phyloP scores from a whole-genome alignment of 345 rosid genomes.

The Euphorbia tirucalli region DNA sequence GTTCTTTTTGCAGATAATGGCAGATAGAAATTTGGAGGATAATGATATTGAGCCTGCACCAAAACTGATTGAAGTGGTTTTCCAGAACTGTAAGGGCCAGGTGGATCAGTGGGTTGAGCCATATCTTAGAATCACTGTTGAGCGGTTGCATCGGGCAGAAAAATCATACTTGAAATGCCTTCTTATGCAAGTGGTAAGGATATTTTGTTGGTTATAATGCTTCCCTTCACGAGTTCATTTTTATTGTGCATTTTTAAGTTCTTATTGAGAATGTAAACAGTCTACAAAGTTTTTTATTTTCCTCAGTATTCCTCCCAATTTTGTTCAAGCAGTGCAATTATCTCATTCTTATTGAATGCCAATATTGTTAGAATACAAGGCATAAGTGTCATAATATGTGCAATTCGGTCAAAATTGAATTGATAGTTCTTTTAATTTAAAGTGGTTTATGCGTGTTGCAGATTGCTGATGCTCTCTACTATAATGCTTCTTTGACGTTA shows the following conservation, averaged over 20 bases:
- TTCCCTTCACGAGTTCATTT: not conserved
- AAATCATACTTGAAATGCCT: slow-evolving; percentile 85
- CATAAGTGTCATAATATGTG: not conserved
- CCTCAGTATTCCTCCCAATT: not conserved
- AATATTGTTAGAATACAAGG: not conserved
- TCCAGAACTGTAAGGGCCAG: slow-evolving; percentile 96
- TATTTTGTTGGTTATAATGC: not conserved
- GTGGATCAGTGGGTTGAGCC: slow-evolving; percentile 99
- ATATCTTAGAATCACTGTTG: slow-evolving; percentile 77
- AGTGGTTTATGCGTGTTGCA: slow-evolving; percentile 28
- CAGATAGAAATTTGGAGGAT: slow-evolving; percentile 84
- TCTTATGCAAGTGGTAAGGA: slow-evolving; percentile 92
- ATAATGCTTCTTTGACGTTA: slow-evolving; percentile 76
- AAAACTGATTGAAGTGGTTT: slow-evolving; percentile 92
- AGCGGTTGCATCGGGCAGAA: slow-evolving; percentile 74
- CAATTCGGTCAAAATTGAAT: not conserved
- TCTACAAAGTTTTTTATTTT: not conserved
- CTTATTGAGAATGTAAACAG: not conserved
- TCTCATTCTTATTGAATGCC: not conserved
- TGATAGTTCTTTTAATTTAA: not conserved
- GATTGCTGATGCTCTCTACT: slow-evolving; percentile 95
- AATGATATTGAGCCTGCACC: slow-evolving; percentile 93
- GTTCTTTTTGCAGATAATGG: slow-evolving; percentile 57
- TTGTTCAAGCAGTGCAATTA: not conserved
- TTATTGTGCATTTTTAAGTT: not conserved